A percentile compares a stretch with the other conserved stretches of the same genome.
Conservation (phyloP, 1,139 yeast species). For the Arxiozyma heterogenica region DNA sequence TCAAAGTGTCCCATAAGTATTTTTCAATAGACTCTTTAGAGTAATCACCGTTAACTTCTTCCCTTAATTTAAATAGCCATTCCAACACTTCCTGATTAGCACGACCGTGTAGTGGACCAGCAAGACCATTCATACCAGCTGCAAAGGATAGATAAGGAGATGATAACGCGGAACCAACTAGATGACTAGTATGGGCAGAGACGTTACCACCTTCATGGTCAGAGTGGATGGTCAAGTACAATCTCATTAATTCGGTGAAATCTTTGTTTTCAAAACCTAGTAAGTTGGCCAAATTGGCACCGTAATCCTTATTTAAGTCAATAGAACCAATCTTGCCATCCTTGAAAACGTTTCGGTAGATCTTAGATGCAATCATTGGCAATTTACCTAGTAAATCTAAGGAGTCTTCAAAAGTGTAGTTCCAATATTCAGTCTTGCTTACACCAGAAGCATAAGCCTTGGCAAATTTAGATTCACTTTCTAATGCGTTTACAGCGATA, state of each 20-base stretch:
- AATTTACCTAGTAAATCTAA: conserved; percentile 56
- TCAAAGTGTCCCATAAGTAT: conserved; percentile 35
- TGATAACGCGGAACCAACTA: conserved; percentile 37
- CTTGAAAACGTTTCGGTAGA: conserved; percentile 55
- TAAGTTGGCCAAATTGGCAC: conserved; percentile 78
- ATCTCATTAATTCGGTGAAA: conserved; percentile 36
- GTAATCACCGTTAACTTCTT: conserved; percentile 30
- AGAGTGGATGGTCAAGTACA: conserved; percentile 38
- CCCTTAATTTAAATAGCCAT: conserved; percentile 32
- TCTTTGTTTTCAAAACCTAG: conserved; percentile 51
- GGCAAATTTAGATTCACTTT: conserved; percentile 52
- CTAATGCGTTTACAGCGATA: conserved; percentile 55
- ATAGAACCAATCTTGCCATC: conserved; percentile 50
- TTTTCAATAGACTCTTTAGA: conserved; percentile 30
- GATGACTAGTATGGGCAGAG: conserved; percentile 38
- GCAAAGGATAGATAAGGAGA: conserved; percentile 36
- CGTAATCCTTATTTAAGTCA: conserved; percentile 75
- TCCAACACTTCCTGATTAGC: conserved; percentile 40
- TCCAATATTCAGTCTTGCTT: conserved; percentile 61
- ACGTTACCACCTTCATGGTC: conserved; percentile 44
- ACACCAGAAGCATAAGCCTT: conserved; percentile 64
- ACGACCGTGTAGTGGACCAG: conserved; percentile 40
- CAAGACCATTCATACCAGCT: conserved; percentile 38
- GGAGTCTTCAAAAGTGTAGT: conserved; percentile 56
- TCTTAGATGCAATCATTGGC: conserved; percentile 57